phyloP scores from a whole-genome alignment of 441 rosid genomes.

The Populus hybrid region DNA sequence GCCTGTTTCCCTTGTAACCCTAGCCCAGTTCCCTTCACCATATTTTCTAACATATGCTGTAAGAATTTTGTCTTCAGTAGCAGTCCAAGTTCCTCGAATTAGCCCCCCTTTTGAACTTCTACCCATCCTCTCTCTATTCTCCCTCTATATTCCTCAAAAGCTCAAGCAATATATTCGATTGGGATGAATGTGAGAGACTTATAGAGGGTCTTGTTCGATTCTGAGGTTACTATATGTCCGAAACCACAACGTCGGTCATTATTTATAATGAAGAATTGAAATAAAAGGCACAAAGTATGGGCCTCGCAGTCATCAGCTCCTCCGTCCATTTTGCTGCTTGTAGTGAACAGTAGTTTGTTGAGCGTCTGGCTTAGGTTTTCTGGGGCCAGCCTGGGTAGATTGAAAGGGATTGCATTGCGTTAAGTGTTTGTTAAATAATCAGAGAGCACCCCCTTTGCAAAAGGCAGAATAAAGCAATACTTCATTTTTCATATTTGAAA shows the following conservation, averaged over 20 bases:
- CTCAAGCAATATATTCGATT: not conserved
- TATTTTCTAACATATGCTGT: conserved; percentile 35
- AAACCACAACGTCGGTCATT: not conserved
- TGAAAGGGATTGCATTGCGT: not conserved
- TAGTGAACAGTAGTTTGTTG: no score
- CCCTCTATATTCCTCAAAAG: not conserved
- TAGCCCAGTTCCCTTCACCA: conserved; percentile 67
- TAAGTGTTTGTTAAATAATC: no score
- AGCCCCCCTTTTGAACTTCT: conserved; percentile 37
- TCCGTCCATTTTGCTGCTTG: not conserved
- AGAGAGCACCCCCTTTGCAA: no score
- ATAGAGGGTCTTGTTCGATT: not conserved
- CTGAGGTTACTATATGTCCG: not conserved
- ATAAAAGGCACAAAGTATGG: not conserved
- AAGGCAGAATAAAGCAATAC: not conserved
- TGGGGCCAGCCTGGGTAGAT: no score
- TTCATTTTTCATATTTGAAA: no score
- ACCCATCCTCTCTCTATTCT: conserved; percentile 25
- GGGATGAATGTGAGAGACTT: not conserved
- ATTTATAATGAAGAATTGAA: no score
- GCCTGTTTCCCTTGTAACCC: conserved; percentile 53
- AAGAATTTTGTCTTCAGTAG: conserved; percentile 48
- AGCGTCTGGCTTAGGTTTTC: no score
- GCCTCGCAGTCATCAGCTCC: not conserved
- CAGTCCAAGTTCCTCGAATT: conserved; percentile 62